Evolutionary conservation across 2,329 filamentous ascomycete species (phyloP).

Genomic region (Penicillium nordicum): DNA sequence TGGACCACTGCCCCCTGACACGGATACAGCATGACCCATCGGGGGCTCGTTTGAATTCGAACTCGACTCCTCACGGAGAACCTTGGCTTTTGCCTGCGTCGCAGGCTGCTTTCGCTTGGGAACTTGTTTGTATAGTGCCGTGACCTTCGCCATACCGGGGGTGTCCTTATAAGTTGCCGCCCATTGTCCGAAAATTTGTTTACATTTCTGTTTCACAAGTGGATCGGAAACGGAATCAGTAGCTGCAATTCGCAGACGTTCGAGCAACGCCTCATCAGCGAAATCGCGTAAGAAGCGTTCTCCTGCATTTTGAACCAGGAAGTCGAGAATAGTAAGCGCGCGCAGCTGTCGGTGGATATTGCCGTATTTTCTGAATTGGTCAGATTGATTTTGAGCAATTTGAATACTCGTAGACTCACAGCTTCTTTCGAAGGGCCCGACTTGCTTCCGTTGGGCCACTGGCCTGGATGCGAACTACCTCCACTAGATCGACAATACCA

Average conservation of each 20-base stretch:
- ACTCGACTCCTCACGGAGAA: constrained; percentile 73
- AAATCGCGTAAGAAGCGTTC: constrained; percentile 81
- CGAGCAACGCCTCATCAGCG: constrained; percentile 84
- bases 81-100: constrained; percentile 75
- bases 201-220: constrained; percentile 83
- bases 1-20: constrained; percentile 39
- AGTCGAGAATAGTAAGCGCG: constrained; percentile 83
- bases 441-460: constrained; percentile 86
- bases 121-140: constrained; percentile 70
- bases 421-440: constrained; percentile 90
- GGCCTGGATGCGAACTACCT: constrained; percentile 84
- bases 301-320: constrained; percentile 90
- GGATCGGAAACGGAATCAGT: constrained; percentile 80
- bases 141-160: constrained; percentile 74
- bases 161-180: constrained; percentile 74
- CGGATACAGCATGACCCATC: constrained; percentile 40
- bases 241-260: constrained; percentile 82
- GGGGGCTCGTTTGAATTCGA: constrained; percentile 31
- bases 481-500: constrained; percentile 89
- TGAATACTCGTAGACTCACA: constrained; percentile 50
- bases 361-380: constrained; percentile 71
- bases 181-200: constrained; percentile 83
- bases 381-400: constrained; percentile 9
- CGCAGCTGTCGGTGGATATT: constrained; percentile 88
- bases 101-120: constrained; percentile 67